These are phyloP conservation scores for Colletotrichum lupini DNA, from an alignment of 2,329 filamentous ascomycete species.

Conservation along the genomic window DNA sequence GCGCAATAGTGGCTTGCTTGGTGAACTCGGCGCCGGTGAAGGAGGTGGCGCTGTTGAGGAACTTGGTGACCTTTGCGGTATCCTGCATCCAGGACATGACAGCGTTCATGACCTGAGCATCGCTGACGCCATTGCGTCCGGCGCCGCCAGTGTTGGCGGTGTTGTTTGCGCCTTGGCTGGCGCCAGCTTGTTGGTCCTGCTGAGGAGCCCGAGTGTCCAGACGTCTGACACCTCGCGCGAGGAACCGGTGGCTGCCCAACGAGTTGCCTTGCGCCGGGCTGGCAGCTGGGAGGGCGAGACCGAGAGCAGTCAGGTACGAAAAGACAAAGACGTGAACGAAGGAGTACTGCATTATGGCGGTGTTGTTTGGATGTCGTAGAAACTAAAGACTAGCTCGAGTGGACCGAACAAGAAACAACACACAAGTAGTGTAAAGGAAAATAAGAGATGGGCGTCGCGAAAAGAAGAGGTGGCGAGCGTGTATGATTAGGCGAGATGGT, in stretches of 20 bases:
- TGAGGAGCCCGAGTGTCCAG: constrained; percentile 3
- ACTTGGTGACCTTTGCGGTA: constrained; percentile 38
- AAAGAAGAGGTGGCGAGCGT: not conserved
- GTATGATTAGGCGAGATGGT: not conserved
- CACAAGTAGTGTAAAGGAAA: not conserved
- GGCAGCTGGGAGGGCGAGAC: constrained; percentile 27
- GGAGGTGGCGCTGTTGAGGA: constrained; percentile 37
- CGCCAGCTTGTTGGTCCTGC: not conserved
- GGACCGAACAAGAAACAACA: not conserved
- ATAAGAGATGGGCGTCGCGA: not conserved
- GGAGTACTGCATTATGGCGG: constrained; percentile 26
- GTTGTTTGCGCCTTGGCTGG: constrained; percentile 21
- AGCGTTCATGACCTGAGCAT: constrained; percentile 36
- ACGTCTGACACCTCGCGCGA: constrained; percentile 1
- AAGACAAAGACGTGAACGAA: constrained; percentile 21
- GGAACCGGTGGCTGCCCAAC: not conserved
- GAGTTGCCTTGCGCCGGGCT: constrained; percentile 12
- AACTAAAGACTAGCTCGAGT: constrained; percentile 20
- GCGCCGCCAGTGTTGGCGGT: constrained; percentile 5
- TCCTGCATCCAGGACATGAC: constrained; percentile 38
- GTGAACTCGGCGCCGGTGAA: constrained; percentile 38
- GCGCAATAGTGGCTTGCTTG: constrained; percentile 37
- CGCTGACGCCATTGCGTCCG: constrained; percentile 30
- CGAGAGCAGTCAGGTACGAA: constrained; percentile 8
- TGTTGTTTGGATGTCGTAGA: not conserved